Base-by-base conservation (phyloP, 108 stramenopile species). In the Discostella pseudostelligera region DNA sequence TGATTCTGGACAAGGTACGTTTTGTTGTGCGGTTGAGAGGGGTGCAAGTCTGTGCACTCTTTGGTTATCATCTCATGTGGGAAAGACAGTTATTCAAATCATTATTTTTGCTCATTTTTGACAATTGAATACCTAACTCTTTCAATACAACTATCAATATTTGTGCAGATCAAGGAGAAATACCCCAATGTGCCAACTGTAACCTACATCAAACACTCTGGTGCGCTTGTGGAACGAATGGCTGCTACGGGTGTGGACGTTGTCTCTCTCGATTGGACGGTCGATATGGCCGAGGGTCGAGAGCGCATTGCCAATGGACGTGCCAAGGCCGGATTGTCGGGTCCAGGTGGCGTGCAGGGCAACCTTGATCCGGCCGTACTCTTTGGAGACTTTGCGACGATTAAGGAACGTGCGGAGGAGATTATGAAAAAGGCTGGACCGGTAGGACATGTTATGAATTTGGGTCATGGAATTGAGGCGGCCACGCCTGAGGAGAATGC, bases 391-490 rank as follows among this genome's bases (percentile, higher is more conserved):
- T 86, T 94, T 40, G 96, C 92, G 20, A 83, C 82, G n/a, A 97
- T 94, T 78, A 78, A 91, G 77, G 95, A 97, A 78, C 84, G 94
- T 13, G 84, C 98, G 14, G 87, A 96, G 56, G 96, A 96, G 64
- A 97, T 99, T 40, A 59, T 98, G 59, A 85, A 75, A 59, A 90
- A 90, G 74, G 96, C 93, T 17, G 96, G 92, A 13, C 70, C 72
- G 16, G 87, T 79, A 36, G 96, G 96, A 8, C 98, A 98, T 67
- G 93, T 97, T 4, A 98, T 98, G 98, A 98, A 98, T 81, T 77
- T 98, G 54, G 98, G 98, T 44, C 98, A 98, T 79, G 98, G 98
- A 22, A 98, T 98, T 64, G 96, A 98, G 49, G 96, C 97, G 25
- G 81, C 77, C 42, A 98, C 98, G 22, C 78, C 94, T 1, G 98